Evolutionary conservation across 1,284 basidiomycete species (phyloP), one percentile per base, ranked within the genome.

Genomic region (Cryptococcus maquisensis): DNA sequence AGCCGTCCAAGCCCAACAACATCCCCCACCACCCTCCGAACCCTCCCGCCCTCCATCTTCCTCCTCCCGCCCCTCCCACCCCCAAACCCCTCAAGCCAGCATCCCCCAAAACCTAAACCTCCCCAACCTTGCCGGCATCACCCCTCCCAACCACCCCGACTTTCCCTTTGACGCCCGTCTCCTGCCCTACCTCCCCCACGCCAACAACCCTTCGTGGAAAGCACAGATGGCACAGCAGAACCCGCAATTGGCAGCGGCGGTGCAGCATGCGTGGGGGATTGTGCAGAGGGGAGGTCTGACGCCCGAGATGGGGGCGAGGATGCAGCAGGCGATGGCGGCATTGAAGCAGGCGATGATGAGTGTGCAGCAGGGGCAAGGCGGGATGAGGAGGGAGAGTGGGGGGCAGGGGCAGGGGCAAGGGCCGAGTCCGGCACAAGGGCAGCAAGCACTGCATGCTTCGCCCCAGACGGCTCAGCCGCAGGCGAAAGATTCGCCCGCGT

Each of bases 121-220:
- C n/a, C 55, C 52, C n/a, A 55, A 56, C 1, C 49, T 24, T 21
- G 24, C 38, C 39, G 16, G n/a, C 40, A 8, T 36, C 47, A 15
- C 44, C 24, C 44, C 24, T 15, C 44, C 28, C 2, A 18, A 46
- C 23, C 39, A 40, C 2, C 55, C 62, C 43, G 71, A 71, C 50
- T 75, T 73, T 52, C 72, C 71, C 1, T 73, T 74, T 54, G 68
- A 74, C 50, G 64, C 57, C 3, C 57, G 67, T n/a, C 45, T 73
- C 18, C 43, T 73, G 2, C 53, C 66, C 0, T 52, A 62, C 21
- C 47, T 72, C 8, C 57, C 49, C 7, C 57, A 65, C 24, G 32
- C 63, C 5, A 59, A 58, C 41, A 62, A 73, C 45, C 60, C 63
- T 2, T 48, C 56, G 5, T 72, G 70, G 71, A 54, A 63, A 15